Evolutionary conservation across 2,329 filamentous ascomycete genomes (phyloP), one percentile per base, ranked within the genome.

Genomic region (Gnomoniopsis smithogilvyi): DNA sequence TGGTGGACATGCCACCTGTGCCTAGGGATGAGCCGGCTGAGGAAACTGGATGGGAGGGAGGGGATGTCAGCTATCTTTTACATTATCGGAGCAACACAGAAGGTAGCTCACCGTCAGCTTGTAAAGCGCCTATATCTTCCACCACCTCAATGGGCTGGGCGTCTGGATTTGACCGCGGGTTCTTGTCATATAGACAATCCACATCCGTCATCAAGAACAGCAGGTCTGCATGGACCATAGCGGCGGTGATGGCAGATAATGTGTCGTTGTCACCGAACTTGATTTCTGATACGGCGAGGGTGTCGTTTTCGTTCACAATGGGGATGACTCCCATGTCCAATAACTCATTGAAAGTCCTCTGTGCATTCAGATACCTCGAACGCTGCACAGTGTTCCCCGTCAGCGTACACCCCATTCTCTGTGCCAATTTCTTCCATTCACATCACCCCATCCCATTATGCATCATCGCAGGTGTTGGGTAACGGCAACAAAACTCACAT

Each of bases 201-300:
- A 99, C 95, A 70, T 99, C 95, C 1, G 95, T 99, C 95, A 99
- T 98, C 64, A 99, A 82, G 75, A 99, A 99, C 11, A 99, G 82
- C 68, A 96, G 91, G 69, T 99, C 93, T 53, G 95, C 95, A 68
- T 96, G 92, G 21, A 98, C 91, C 92, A 98, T 98, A 65, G 90
- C 95, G 1, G 95, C 92, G 0, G 95, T 96, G 67, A 99, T 97
- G 59, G 95, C 95, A 14, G 92, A 96, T 50, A 99, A 80, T 1
- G 95, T 99, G 74, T 99, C 95, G 68, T 99, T 99, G 79, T 99
- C 95, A 65, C 95, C 95, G 70, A 99, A 99, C 79, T 98, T 98
- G 77, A 99, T 99, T 82, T 99, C 95, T 48, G 94, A 91, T 64
- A 99, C 95, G 24, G 93, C 92, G 56, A 99, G 78, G 2, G 95